Conservation (phyloP, 2,329 filamentous ascomycete genomes). For the Epichloe typhina region DNA sequence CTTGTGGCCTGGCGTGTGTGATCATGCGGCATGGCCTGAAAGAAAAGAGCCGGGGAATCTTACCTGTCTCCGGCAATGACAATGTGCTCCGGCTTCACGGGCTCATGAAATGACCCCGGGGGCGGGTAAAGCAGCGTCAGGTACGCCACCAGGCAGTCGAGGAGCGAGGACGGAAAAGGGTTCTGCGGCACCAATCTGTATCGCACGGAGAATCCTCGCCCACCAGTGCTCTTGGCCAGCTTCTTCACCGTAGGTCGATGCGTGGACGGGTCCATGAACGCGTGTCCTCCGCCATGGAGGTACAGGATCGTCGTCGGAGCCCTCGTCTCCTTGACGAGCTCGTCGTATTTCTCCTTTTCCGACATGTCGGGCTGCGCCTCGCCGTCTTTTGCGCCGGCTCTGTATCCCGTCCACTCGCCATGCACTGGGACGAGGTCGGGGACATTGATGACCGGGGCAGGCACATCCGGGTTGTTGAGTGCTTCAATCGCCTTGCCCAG, state of each 20-base stretch:
- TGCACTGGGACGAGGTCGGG: constrained; percentile 46
- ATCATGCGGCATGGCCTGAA: too few species aligned
- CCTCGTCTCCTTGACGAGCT: constrained; percentile 55
- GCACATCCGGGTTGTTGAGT: constrained; percentile 8
- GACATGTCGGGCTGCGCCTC: constrained; percentile 40
- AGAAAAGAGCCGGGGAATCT: constrained; percentile 6
- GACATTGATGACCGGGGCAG: constrained; percentile 14
- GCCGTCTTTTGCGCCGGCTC: constrained; percentile 36
- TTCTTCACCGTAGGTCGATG: constrained; percentile 46
- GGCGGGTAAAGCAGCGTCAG: constrained; percentile 61
- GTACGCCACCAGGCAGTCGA: constrained; percentile 63
- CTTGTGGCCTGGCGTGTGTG: background rate
- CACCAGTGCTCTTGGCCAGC: constrained; percentile 52
- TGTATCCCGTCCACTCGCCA: constrained; percentile 66
- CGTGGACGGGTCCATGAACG: constrained; percentile 54
- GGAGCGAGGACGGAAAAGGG: constrained; percentile 59
- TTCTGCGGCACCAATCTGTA: constrained; percentile 65
- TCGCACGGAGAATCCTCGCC: constrained; percentile 57
- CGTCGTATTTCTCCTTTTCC: constrained; percentile 51
- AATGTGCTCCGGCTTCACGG: constrained; percentile 52
- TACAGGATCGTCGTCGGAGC: constrained; percentile 54
- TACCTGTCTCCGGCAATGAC: constrained; percentile 59
- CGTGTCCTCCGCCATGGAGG: constrained; percentile 67
- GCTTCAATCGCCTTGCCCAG: constrained; percentile 40
- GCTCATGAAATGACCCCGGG: constrained; percentile 49